Base-by-base conservation (phyloP, 2,329 filamentous ascomycete genomes). In the Cryphonectria japonica region DNA sequence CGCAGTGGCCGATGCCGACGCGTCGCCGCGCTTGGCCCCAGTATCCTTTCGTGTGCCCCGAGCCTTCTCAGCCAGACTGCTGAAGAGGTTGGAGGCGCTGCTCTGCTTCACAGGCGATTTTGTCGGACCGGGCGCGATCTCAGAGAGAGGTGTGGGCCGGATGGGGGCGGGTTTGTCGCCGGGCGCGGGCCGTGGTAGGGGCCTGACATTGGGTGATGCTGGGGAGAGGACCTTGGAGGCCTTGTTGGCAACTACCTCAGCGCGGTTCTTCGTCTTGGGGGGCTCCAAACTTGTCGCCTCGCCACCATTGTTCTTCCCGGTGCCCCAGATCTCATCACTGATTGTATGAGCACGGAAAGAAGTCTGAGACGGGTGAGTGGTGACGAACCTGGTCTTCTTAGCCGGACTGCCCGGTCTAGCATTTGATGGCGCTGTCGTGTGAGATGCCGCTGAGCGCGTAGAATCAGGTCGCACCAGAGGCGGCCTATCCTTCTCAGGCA, bases 221-320 rank as follows among this genome's bases (percentile, higher is more conserved):
- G 94, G 94, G 1, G 94, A 97, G 2, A 97, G 85, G 52, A 97
- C 87, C 79, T 92, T 86, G 66, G 85, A 82, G 73, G 88, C 80
- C 74, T 83, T 76, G 73, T 84, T 77, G 75, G 81, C 76, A 4
- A 66, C 69, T 73, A 80, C 73, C 37, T 82, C 84, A 59, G 82
- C 85, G 61, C 85, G 86, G 22, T 83, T 80, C 76, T 82, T 85
- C 82, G 94, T 95, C 85, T 95, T 95, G 3, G 91, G 89, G 74
- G 91, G 91, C 32, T 91, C 87, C 41, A 39, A 46, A 29, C 66
- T 66, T 72, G 83, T 81, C 72, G 81, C 81, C 34, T 83, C 84
- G 61, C 85, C 82, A 64, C 89, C 88, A 77, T 96, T 97, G 78
- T 97, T 93, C 80, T 97, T 96, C 81, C 95, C 91, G 39, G 85